Evolutionary conservation across 2,329 filamentous ascomycete species (phyloP), one percentile per base, ranked within the genome.

Genomic region (Stachybotrys elegans): DNA sequence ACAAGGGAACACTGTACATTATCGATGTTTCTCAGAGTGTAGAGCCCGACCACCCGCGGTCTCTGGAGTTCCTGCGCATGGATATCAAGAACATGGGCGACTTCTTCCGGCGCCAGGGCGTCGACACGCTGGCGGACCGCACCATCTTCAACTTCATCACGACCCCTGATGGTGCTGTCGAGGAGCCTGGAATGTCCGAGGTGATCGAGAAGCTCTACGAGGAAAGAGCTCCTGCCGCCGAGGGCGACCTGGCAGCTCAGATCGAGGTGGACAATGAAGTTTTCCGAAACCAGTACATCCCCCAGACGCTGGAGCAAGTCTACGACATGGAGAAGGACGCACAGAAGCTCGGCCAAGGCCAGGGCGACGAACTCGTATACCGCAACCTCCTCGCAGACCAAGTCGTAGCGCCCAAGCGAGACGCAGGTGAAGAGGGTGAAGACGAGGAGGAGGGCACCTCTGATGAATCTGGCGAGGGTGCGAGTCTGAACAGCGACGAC

Each of bases 1-100:
- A 96, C 70, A 77, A 89, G 45, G 75, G 80, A 46, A 81, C 80
- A 56, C 79, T 96, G 1, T 95, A 88, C 73, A 86, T 98, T 58
- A 98, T 98, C 63, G 93, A 98, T 66, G 93, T 98, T 35, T 95
- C 89, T 44, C 93, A 98, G 70, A 93, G 87, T 59, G 93, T 98
- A 17, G 94, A 97, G 70, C 91, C 94, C 54, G 92, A 97, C 56
- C 93, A 98, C 64, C 93, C 93, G 0, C 80, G 88, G 46, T 92
- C 88, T 3, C 75, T 95, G 22, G 92, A 97, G 62, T 98, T 98
- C 61, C 67, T 98, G 56, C 84, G 93, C 25, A 97, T 96, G 91
- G 93, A 98, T 61, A 90, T 98, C 67, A 97, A 96, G 75, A 98
- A 98, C 60, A 82, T 95, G 2, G 86, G 83, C 19, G 89, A 95